Evolutionary conservation across 768 basidiomycete species (phyloP).

Genomic region (Lactifluus hygrophoroides): DNA sequence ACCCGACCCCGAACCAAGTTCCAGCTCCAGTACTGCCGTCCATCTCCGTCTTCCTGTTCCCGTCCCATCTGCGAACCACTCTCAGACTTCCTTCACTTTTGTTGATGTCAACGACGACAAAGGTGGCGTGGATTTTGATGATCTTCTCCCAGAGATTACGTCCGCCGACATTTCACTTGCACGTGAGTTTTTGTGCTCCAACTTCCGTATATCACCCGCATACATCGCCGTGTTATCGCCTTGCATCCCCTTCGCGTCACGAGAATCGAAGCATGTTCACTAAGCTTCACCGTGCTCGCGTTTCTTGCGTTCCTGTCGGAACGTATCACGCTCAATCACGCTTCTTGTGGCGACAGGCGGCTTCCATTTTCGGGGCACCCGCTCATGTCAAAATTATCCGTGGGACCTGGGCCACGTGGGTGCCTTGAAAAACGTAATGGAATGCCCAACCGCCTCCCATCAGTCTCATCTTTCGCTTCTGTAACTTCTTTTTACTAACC

Average conservation of each 20-base stretch:
- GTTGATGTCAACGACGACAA: conserved; percentile 14
- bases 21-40: background rate
- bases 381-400: background rate
- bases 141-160: conserved; percentile 26
- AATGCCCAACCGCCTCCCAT: background rate
- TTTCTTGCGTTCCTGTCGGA: background rate
- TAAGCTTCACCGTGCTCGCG: background rate
- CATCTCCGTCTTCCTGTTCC: conserved; percentile 22
- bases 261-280: background rate
- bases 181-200: conserved; percentile 24
- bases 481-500: conserved; percentile 1
- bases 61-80: conserved; percentile 19
- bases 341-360: background rate
- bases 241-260: background rate
- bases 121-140: conserved; percentile 14
- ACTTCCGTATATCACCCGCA: background rate
- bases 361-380: conserved; percentile 5
- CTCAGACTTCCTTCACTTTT: conserved; percentile 21
- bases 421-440: conserved; percentile 3
- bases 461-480: background rate
- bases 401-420: conserved; percentile 7
- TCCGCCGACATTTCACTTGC: conserved; percentile 29
- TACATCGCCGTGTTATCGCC: background rate
- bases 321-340: background rate
- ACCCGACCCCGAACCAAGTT: too few species aligned